Evolutionary conservation across 176 grass and related monocot genomes (phyloP).

Genomic region (Tillandsia fasciculata): DNA sequence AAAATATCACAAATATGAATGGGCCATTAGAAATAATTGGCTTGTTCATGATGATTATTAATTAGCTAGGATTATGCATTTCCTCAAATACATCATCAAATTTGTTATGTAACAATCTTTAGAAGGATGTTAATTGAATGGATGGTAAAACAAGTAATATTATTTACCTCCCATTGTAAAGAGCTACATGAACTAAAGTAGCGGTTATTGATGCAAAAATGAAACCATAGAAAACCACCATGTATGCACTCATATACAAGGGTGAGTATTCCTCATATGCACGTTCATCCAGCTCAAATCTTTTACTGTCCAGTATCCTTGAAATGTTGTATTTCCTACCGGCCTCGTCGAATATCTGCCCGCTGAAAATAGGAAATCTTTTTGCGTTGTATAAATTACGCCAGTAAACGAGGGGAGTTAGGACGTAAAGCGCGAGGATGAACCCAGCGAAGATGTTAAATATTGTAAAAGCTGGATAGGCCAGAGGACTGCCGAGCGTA

Average conservation of each 20-base stretch:
- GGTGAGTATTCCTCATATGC: not conserved
- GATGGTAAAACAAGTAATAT: too few relatives aligned
- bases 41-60: too few relatives aligned
- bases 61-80: too few relatives aligned
- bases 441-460: constrained; percentile 1
- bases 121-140: too few relatives aligned
- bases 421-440: constrained; percentile 3
- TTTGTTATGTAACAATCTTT: too few relatives aligned
- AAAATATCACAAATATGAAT: too few relatives aligned
- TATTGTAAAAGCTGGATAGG: not conserved
- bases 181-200: too few relatives aligned
- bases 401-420: constrained; percentile 27
- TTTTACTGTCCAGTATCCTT: constrained; percentile 9
- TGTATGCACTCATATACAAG: not conserved
- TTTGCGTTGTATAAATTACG: constrained; percentile 18
- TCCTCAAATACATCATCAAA: too few relatives aligned
- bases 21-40: too few relatives aligned
- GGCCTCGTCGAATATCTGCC: constrained; percentile 5
- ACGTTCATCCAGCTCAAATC: constrained; percentile 6
- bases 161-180: too few relatives aligned
- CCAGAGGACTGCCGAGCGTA: not conserved
- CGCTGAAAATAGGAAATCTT: constrained; percentile 17
- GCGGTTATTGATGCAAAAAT: too few relatives aligned
- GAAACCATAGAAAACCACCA: too few relatives aligned
- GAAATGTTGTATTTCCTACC: constrained; percentile 20